phyloP scores from a whole-genome alignment of 352 stramenopile genomes.

The Phytophthora megakarya region DNA sequence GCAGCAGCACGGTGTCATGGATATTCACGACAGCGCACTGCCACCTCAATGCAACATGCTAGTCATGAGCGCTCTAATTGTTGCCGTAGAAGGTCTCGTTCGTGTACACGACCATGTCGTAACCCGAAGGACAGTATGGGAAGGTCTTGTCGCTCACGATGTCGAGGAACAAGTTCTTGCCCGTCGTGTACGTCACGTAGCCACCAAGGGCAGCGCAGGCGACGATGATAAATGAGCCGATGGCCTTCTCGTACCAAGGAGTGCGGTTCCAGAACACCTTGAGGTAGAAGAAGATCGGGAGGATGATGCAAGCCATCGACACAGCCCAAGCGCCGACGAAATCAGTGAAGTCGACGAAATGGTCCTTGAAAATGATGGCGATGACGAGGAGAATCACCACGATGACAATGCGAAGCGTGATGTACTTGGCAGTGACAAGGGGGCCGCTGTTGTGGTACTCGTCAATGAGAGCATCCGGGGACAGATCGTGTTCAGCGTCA shows the following conservation, averaged over 20 bases:
- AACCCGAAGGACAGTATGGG: constrained; percentile 59
- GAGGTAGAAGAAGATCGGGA: constrained; percentile 77
- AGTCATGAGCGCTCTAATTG: constrained; percentile 28
- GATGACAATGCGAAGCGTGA: constrained; percentile 41
- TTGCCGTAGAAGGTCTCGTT: constrained; percentile 54
- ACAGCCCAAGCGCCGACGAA: constrained; percentile 69
- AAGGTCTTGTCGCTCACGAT: constrained; percentile 47
- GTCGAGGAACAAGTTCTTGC: constrained; percentile 48
- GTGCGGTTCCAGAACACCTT: constrained; percentile 62
- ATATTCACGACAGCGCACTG: constrained; percentile 19
- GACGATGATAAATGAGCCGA: constrained; percentile 43
- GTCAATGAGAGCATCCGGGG: constrained; percentile 33
- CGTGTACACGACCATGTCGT: constrained; percentile 56
- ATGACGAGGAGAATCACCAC: constrained; percentile 55
- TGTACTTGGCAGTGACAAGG: constrained; percentile 49
- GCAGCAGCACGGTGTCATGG: constrained; percentile 18
- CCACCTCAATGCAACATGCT: constrained; percentile 12
- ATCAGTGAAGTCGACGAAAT: constrained; percentile 72
- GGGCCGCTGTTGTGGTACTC: constrained; percentile 50
- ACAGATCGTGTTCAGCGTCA: constrained; percentile 42
- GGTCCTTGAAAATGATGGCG: constrained; percentile 63
- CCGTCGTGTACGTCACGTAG: constrained; percentile 54
- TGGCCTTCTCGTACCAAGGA: constrained; percentile 51
- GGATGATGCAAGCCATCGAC: constrained; percentile 64
- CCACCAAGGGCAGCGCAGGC: constrained; percentile 39